Conservation (phyloP, 306 rosid genomes). For the Dalbergia cultrata region DNA sequence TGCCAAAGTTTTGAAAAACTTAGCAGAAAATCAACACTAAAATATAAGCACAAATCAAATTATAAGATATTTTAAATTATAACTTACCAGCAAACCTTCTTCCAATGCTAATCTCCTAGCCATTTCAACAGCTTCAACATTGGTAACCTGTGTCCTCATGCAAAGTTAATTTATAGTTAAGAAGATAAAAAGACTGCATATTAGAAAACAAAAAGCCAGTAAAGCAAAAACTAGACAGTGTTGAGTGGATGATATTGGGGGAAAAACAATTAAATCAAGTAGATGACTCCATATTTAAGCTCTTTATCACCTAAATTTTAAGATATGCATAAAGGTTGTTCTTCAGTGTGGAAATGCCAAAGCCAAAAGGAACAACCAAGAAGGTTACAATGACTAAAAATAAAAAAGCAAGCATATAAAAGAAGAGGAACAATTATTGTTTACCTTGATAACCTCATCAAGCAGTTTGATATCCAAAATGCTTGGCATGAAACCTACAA, state of each 20-base stretch:
- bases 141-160: conserved; percentile 67
- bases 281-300: conserved; percentile 37
- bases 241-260: conserved; percentile 14
- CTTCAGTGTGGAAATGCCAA: conserved; percentile 37
- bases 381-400: conserved; percentile 5
- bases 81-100: conserved; percentile 92
- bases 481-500: conserved; percentile 84
- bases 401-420: conserved; percentile 22
- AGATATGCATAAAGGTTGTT: conserved; percentile 26
- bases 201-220: neutral
- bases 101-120: conserved; percentile 90
- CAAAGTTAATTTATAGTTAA: conserved; percentile 28
- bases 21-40: conserved; percentile 19
- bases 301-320: conserved; percentile 18
- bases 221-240: conserved; percentile 22
- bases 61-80: conserved; percentile 39
- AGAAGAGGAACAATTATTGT: conserved; percentile 17
- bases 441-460: conserved; percentile 96
- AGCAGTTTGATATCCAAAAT: conserved; percentile 87
- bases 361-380: conserved; percentile 30
- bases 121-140: conserved; percentile 88
- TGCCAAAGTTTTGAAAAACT: neutral
- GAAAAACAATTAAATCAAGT: conserved; percentile 24
- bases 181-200: conserved; percentile 36
- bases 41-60: conserved; percentile 2